phyloP scores from a whole-genome alignment of 257 asterid species.

The Linderniella brevidens region DNA sequence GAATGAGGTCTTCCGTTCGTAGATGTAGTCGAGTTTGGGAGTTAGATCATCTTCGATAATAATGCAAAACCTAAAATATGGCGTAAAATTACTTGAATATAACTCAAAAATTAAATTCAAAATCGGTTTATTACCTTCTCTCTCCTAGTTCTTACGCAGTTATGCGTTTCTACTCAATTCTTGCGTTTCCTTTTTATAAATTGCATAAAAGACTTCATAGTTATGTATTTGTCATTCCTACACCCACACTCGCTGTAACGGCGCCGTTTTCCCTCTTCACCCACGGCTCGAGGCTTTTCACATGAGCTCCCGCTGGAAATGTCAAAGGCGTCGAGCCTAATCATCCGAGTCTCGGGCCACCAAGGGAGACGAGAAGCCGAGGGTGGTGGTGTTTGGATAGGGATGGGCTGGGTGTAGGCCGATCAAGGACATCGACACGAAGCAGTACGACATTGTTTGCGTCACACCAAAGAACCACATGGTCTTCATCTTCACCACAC shows the following conservation, averaged over 20 bases:
- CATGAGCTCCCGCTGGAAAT: not conserved
- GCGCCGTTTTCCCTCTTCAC: slow-evolving; percentile 21
- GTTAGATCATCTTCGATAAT: no score
- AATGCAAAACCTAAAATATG: no score
- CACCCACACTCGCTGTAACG: slow-evolving; percentile 17
- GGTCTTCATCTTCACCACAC: slow-evolving; percentile 98
- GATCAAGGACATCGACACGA: slow-evolving; percentile 67
- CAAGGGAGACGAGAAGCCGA: slow-evolving; percentile 66
- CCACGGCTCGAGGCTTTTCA: slow-evolving; percentile 34
- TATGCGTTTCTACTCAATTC: no score
- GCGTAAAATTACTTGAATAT: no score
- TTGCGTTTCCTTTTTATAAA: no score
- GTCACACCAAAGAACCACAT: slow-evolving; percentile 93
- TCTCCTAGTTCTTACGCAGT: no score
- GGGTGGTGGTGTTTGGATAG: slow-evolving; percentile 84
- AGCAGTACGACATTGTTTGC: slow-evolving; percentile 60
- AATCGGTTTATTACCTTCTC: no score
- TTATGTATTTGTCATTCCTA: no score
- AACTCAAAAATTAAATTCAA: no score
- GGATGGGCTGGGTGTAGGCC: slow-evolving; percentile 99
- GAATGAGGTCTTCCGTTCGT: no score
- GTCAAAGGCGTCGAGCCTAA: slow-evolving; percentile 10
- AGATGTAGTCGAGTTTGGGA: no score
- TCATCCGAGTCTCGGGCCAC: slow-evolving; percentile 41
- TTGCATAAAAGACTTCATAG: no score